These are phyloP conservation scores for Neophaeococcomyces mojaviensis DNA, from an alignment of 2,329 filamentous ascomycete species.

Conservation along the genomic window DNA sequence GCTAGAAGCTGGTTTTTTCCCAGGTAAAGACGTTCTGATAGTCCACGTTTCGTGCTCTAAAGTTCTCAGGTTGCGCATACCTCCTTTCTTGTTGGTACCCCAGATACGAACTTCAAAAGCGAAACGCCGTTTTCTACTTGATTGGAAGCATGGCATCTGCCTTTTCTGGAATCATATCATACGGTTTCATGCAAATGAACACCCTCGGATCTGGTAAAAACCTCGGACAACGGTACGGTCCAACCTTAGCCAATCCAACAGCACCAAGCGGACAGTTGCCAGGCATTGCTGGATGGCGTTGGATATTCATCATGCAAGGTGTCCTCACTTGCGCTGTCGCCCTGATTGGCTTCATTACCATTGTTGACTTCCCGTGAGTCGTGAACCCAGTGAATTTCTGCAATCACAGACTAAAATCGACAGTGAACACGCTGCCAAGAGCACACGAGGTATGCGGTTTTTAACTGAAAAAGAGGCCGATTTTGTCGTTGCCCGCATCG, in stretches of 20 bases:
- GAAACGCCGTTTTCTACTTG: constrained; percentile 42
- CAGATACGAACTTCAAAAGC: constrained; percentile 29
- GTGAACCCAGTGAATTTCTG: too few species aligned
- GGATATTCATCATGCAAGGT: constrained; percentile 50
- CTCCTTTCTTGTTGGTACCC: constrained; percentile 31
- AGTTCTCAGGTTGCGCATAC: constrained; percentile 4
- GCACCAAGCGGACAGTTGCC: constrained; percentile 1
- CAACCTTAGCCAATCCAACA: constrained; percentile 7
- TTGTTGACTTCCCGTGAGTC: constrained; percentile 34
- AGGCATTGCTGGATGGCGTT: constrained; percentile 52
- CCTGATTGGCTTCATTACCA: constrained; percentile 25
- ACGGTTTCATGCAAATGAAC: constrained; percentile 33
- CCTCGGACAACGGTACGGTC: constrained; percentile 1
- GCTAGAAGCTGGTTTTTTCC: constrained; percentile 64
- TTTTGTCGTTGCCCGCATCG: constrained; percentile 37
- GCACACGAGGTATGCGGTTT: constrained; percentile 16
- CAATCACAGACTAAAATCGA: too few species aligned
- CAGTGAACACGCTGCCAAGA: constrained; percentile 21
- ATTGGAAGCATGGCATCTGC: constrained; percentile 42
- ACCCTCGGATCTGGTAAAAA: constrained; percentile 7
- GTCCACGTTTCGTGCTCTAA: not conserved
- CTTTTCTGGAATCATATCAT: constrained; percentile 40
- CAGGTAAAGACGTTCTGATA: not conserved
- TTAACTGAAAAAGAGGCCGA: constrained; percentile 22
- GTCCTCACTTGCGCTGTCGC: constrained; percentile 19